A percentile compares a stretch with the other conserved stretches of the same genome.
Evolutionary conservation across 169 alveolate genomes (phyloP).

Genomic region (Theileria annulata): DNA sequence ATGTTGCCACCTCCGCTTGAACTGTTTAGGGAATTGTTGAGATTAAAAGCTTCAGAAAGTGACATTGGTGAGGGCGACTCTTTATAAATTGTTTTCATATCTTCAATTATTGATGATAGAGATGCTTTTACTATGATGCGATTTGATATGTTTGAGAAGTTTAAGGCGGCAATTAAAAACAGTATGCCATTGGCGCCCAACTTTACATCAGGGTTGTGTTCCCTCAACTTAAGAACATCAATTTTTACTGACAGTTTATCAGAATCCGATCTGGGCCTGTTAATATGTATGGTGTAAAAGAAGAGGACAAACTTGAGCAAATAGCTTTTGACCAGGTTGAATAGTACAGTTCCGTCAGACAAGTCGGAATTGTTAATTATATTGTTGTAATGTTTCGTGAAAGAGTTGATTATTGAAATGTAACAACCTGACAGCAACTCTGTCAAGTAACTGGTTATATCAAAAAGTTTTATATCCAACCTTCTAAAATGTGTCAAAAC

Average conservation of each 20-base stretch:
- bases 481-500: slow-evolving; percentile 12
- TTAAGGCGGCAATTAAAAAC: slow-evolving; percentile 20
- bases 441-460: not conserved
- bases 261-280: slow-evolving; percentile 20
- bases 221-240: slow-evolving; percentile 14
- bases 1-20: not conserved
- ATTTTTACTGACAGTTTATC: slow-evolving; percentile 6
- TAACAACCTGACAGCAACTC: not conserved
- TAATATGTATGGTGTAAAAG: slow-evolving; percentile 34
- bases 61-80: slow-evolving; percentile 17
- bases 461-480: not conserved
- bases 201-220: slow-evolving; percentile 16
- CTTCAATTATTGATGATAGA: slow-evolving; percentile 25
- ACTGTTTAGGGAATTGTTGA: slow-evolving; percentile 6
- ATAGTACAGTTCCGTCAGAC: slow-evolving; percentile 8
- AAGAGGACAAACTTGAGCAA: slow-evolving; percentile 24
- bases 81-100: slow-evolving; percentile 18
- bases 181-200: slow-evolving; percentile 41
- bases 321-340: slow-evolving; percentile 41
- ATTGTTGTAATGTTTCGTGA: slow-evolving; percentile 12
- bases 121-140: slow-evolving; percentile 47
- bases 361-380: not conserved
- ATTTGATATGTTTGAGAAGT: slow-evolving; percentile 31
- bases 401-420: not conserved
- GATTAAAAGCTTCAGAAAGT: slow-evolving; percentile 40